Percentiles rank a stretch among this genome's conserved stretches.
These are phyloP conservation scores for Fusarium torulosum DNA, from an alignment of 2,329 filamentous ascomycete genomes.

Conservation along the genomic window DNA sequence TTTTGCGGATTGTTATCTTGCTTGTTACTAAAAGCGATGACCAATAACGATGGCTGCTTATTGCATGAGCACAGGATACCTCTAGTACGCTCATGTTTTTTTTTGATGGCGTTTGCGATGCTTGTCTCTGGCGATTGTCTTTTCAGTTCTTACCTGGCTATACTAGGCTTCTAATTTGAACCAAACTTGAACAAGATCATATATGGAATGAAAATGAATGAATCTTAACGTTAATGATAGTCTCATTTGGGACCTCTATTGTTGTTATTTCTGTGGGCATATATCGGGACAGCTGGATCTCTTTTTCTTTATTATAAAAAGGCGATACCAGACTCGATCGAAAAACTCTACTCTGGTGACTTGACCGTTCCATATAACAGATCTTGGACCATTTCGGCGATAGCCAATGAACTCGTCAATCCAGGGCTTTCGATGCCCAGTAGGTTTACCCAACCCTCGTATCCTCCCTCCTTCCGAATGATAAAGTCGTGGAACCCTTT, in stretches of 20 bases:
- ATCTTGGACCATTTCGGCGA: slow-evolving; percentile 78
- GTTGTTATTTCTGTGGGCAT: too few relatives aligned
- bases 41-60: slow-evolving; percentile 38
- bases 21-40: slow-evolving; percentile 44
- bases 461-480: slow-evolving; percentile 81
- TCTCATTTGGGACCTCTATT: too few relatives aligned
- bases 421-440: slow-evolving; percentile 95
- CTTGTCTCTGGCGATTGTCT: slow-evolving; percentile 8
- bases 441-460: slow-evolving; percentile 86
- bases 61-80: slow-evolving; percentile 42
- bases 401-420: slow-evolving; percentile 86
- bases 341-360: background rate
- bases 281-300: too few relatives aligned
- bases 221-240: background rate
- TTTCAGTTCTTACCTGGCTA: slow-evolving; percentile 31
- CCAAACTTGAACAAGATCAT: background rate
- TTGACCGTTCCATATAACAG: slow-evolving; percentile 59
- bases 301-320: too few relatives aligned
- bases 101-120: slow-evolving; percentile 34
- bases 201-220: background rate
- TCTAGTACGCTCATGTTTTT: slow-evolving; percentile 26
- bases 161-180: slow-evolving; percentile 18
- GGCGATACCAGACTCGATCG: too few relatives aligned
- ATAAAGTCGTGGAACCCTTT: slow-evolving; percentile 87
- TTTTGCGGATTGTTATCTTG: slow-evolving; percentile 8